Base-by-base conservation (phyloP, 2,329 filamentous ascomycete genomes). In the Paracamarosporium sp. region DNA sequence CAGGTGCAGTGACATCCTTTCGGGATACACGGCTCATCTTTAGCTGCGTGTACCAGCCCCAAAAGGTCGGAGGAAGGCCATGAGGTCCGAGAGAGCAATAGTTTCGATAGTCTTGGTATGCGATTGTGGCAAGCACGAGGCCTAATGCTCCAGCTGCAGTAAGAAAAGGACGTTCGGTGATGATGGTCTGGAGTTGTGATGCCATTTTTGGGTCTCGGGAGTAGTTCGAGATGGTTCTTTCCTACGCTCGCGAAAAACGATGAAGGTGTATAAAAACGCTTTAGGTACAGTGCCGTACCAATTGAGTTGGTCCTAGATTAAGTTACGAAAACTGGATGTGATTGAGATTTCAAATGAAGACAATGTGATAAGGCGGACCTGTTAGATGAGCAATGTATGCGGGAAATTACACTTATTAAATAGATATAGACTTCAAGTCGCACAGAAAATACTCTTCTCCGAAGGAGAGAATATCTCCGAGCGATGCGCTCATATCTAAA, bases 1-100 rank as follows among this genome's bases (percentile, higher is more conserved):
- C 50, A 15, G 50, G 50, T 3, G 38, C 50, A 1, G 50, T 53
- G 41, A 46, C 31, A 30, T 53, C 50, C 22, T 53, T 53, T 11
- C 50, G 50, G 6, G 50, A 31, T 15, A 25, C 38, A n/a, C 28
- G 50, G 4, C 41, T 46, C 50, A 45, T 46, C 20, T 53, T 45
- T 2, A 53, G 50, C n/a, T 53, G 41, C 11, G 27, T 53, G 41
- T 25, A 22, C 40, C 41, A 53, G 22, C 40, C 50, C 13, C 41
- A 28, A 41, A 53, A 46, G 22, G 41, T 46, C 9, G 33, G 11
- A 5, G 50, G 41, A 13, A 53, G 41, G 9, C 50, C 50, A 22
- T 53, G 50, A 2, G 50, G 50, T 15, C 50, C 50, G 15, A 53
- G 20, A 2, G 50, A 53, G 28, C 30, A 17, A 15, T 53, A 53